A percentile compares a stretch with the other conserved stretches of the same genome.
phyloP scores from a whole-genome alignment of 306 rosid genomes.

The Ceratonia siliqua region DNA sequence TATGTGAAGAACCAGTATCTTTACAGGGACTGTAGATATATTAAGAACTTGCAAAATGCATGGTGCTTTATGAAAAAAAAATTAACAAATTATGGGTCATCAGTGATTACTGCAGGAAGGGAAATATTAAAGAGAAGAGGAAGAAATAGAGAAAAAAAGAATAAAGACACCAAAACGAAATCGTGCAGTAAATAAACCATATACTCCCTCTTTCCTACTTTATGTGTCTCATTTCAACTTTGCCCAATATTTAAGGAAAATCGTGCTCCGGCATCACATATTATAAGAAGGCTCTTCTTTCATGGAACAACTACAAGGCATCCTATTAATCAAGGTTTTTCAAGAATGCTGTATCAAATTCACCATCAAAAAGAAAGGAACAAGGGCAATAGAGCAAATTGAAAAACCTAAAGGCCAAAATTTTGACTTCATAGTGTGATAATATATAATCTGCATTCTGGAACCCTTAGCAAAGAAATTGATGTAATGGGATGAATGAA shows the following conservation, averaged over 20 bases:
- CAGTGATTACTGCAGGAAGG: neutral
- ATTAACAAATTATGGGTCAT: neutral
- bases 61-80: neutral
- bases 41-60: slow-evolving; percentile 11
- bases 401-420: slow-evolving; percentile 14
- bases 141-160: too few relatives aligned
- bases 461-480: too few relatives aligned
- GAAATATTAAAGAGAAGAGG: neutral
- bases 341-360: neutral
- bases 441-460: neutral
- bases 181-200: neutral
- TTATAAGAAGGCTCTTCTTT: neutral
- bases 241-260: neutral
- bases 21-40: neutral
- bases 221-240: slow-evolving; percentile 21
- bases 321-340: neutral
- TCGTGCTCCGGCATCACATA: neutral
- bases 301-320: slow-evolving; percentile 5
- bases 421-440: neutral
- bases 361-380: neutral
- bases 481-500: too few relatives aligned
- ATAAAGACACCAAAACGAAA: too few relatives aligned
- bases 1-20: neutral
- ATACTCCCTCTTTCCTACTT: slow-evolving; percentile 16
- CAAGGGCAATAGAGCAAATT: neutral